Evolutionary conservation across 139 green algal species (phyloP).

Genomic region (Closterium sp.): DNA sequence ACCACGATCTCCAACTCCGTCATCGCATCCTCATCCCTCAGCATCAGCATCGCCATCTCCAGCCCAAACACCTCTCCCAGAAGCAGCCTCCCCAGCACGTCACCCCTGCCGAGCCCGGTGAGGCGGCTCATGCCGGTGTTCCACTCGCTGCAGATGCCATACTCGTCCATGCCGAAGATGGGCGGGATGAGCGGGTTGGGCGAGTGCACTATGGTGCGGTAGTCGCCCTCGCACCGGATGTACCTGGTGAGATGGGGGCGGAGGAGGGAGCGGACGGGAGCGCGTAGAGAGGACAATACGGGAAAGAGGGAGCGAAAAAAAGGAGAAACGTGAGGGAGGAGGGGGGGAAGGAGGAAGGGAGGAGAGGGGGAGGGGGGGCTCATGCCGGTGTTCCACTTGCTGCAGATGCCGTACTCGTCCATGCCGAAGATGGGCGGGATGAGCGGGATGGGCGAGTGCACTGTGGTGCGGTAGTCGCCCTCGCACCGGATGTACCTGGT

Average conservation of each 20-base stretch:
- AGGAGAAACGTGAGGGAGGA: too few relatives aligned
- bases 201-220: conserved; percentile 22
- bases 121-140: background rate
- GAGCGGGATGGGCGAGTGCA: conserved; percentile 37
- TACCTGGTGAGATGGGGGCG: conserved; percentile 22
- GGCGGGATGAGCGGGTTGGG: conserved; percentile 34
- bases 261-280: background rate
- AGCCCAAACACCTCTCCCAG: conserved; percentile 36
- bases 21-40: conserved; percentile 1
- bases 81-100: conserved; percentile 12
- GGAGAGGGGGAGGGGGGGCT: too few relatives aligned
- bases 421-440: conserved; percentile 54
- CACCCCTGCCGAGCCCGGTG: background rate
- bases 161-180: conserved; percentile 25
- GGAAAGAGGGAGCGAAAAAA: too few relatives aligned
- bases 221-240: conserved; percentile 32
- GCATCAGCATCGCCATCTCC: conserved; percentile 4
- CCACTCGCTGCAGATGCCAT: conserved; percentile 14
- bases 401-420: background rate
- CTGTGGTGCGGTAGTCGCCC: conserved; percentile 22
- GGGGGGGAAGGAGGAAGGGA: too few relatives aligned
- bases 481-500: conserved; percentile 31
- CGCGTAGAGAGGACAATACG: too few relatives aligned
- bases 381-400: conserved; percentile 6
- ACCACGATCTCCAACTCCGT: conserved; percentile 11